Base-by-base conservation (phyloP, 1,284 basidiomycete species). In the Tranzscheliella williamsii region DNA sequence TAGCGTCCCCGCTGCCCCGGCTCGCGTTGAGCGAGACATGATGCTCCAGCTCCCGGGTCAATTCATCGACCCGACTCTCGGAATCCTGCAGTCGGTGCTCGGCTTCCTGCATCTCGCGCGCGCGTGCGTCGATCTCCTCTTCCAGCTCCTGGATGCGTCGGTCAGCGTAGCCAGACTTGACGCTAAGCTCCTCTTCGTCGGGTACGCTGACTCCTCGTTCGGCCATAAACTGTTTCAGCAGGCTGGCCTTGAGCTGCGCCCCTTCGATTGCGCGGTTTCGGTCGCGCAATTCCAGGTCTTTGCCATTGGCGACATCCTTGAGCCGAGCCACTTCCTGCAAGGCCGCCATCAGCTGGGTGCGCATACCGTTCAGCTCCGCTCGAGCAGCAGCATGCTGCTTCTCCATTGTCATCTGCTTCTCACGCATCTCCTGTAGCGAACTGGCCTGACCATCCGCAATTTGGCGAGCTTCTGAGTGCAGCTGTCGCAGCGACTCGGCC, bases 141-240 rank as follows among this genome's bases (percentile, higher is more conserved):
- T 73, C 67, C 21, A 76, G 60, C 54, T 75, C 70, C 32, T 55
- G 56, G 16, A 73, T 63, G 21, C 66, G 64, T 12, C 60, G 63
- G 34, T 73, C 70, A 15, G 70, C 67, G 24, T 57, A 55, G 23
- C 64, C 67, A 18, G 61, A 50, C 49, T 71, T 71, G 42, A 56
- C 49, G 29, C 60, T 64, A 15, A 76, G 62, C 50, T 64, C 68
- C 24, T 76, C 74, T 49, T 76, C 74, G 45, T 64, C 66, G 15
- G 74, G 74, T 32, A 76, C 53, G 34, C 48, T 54, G 27, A 75
- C 43, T 6, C 72, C 67, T 24, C 91, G 88, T 72, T 98, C 95
- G 32, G 86, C 85, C 42, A 97, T 84, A 73, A 95, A 87, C 71
- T 86, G 89, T 46, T 90, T 86, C 54, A 98, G 82, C 81, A 91